Conservation (phyloP, 1,284 basidiomycete species). For the Apiotrichum mycotoxinovorans region DNA sequence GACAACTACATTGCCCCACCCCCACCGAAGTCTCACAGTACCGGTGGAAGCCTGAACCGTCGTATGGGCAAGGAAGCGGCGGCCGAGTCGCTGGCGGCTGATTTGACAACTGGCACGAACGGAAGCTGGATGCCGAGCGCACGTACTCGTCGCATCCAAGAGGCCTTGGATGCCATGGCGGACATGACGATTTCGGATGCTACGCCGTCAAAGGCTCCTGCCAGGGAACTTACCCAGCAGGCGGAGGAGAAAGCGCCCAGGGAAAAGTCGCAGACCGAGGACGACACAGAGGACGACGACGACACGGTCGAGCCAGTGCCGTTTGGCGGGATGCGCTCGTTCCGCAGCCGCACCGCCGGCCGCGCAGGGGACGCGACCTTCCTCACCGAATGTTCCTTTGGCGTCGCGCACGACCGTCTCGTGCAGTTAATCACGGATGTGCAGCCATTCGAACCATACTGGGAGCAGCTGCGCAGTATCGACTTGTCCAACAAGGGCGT, state of each 20-base stretch:
- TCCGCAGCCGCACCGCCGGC: conserved; percentile 17
- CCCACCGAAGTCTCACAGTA: too few relatives aligned
- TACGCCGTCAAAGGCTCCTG: conserved; percentile 66
- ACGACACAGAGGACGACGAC: conserved; percentile 4
- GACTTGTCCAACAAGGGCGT: conserved; percentile 74
- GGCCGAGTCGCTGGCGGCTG: conserved; percentile 34
- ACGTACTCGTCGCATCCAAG: conserved; percentile 71
- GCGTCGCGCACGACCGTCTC: conserved; percentile 81
- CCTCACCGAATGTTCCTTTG: conserved; percentile 88
- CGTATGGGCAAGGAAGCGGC: conserved; percentile 4
- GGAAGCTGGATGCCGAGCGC: conserved; percentile 58
- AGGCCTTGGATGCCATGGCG: conserved; percentile 68
- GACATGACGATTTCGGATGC: conserved; percentile 56
- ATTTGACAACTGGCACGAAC: conserved; percentile 29
- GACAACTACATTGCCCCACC: conserved; percentile 62
- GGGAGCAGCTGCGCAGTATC: conserved; percentile 75
- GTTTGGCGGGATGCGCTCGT: conserved; percentile 15
- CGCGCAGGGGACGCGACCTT: conserved; percentile 66
- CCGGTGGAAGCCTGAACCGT: background rate
- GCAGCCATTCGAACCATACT: conserved; percentile 90
- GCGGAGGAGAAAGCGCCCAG: too few relatives aligned
- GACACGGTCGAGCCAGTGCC: conserved; percentile 18
- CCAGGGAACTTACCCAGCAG: conserved; percentile 31
- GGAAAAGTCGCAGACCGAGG: conserved; percentile 9
- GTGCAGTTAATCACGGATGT: conserved; percentile 92